Conservation (phyloP, 306 rosid species). For the Argentina anserina region DNA sequence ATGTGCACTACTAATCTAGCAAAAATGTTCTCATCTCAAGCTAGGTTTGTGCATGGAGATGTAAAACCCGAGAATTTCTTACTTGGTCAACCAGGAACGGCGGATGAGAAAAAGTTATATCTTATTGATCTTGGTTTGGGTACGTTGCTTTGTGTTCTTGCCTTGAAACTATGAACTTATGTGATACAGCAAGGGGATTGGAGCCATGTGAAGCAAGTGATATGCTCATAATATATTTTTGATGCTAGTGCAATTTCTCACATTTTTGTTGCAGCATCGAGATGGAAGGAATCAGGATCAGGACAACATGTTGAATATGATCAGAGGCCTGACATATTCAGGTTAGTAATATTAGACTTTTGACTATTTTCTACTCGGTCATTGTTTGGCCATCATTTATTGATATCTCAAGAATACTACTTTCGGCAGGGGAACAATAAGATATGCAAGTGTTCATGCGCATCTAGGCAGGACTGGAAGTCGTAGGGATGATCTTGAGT, state of each 20-base stretch:
- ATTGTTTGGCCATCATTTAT: background rate
- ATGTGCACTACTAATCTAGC: background rate
- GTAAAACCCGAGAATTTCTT: slow-evolving; percentile 95
- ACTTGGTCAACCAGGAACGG: slow-evolving; percentile 86
- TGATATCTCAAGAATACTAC: slow-evolving; percentile 15
- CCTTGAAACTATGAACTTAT: background rate
- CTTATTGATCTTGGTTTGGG: slow-evolving; percentile 95
- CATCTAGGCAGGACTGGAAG: slow-evolving; percentile 96
- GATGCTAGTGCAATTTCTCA: background rate
- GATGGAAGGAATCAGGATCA: slow-evolving; percentile 80
- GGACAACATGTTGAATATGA: slow-evolving; percentile 89
- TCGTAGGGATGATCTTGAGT: slow-evolving; percentile 91
- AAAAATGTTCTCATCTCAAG: slow-evolving; percentile 9
- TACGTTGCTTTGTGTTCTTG: slow-evolving; percentile 25
- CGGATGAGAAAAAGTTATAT: slow-evolving; percentile 86
- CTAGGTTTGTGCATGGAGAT: slow-evolving; percentile 93
- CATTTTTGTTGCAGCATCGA: slow-evolving; percentile 64
- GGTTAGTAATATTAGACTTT: slow-evolving; percentile 37
- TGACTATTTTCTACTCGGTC: background rate
- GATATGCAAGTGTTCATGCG: slow-evolving; percentile 97
- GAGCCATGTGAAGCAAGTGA: background rate
- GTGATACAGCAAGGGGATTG: background rate
- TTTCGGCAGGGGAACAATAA: slow-evolving; percentile 76
- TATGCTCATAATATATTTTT: background rate
- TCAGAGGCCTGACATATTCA: slow-evolving; percentile 94